phyloP scores from a whole-genome alignment of 140 eudicot species.

The Bidens hawaiensis region DNA sequence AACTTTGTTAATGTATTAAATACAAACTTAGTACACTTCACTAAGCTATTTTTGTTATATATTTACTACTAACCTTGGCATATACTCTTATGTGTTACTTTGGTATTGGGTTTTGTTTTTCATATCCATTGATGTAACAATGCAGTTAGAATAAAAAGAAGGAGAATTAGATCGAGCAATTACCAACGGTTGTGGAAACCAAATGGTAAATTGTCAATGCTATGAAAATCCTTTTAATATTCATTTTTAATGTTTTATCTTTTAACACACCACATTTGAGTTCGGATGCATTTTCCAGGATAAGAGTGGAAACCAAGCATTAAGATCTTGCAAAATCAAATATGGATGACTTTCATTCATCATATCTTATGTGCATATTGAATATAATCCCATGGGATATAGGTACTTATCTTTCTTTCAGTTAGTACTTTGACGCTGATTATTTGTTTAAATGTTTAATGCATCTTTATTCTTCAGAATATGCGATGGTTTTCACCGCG shows the following conservation, averaged over 20 bases:
- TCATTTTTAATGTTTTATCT: not conserved
- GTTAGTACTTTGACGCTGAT: no score
- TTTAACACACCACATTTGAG: not conserved
- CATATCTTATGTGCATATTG: conserved; percentile 54
- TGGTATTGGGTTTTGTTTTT: no score
- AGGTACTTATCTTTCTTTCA: no score
- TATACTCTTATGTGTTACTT: no score
- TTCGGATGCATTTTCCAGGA: conserved; percentile 35
- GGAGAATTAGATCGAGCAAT: conserved; percentile 80
- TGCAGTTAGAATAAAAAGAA: no score
- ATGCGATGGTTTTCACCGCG: conserved; percentile 86
- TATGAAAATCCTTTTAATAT: no score
- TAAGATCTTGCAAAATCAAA: conserved; percentile 53
- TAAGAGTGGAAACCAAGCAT: conserved; percentile 46
- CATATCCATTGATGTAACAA: no score
- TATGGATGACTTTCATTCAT: conserved; percentile 44
- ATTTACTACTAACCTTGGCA: no score
- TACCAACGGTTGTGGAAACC: conserved; percentile 76
- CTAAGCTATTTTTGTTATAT: no score
- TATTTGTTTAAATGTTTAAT: no score
- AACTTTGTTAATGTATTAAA: no score
- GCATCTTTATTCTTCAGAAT: conserved; percentile 47
- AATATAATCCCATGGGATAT: conserved; percentile 44
- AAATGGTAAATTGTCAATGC: conserved; percentile 39
- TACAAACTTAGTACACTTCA: no score